Base-by-base conservation (phyloP, 345 rosid species). In the Eutrema yunnanense region DNA sequence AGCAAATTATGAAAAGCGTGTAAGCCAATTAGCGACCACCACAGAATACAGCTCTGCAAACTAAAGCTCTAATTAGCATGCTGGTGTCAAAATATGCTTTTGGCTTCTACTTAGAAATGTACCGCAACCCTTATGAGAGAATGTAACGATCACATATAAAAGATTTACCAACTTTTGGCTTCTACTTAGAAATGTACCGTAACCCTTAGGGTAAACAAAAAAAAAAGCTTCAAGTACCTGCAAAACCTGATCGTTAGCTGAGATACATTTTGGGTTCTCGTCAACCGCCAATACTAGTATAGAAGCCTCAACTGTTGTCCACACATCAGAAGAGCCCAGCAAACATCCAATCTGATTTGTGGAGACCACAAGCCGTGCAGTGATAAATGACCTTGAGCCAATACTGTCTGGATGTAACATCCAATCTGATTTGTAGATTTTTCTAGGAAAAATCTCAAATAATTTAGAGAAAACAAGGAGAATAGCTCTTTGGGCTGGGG, bases 401-500 rank as follows among this genome's bases (percentile, higher is more conserved):
- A 22, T 22, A 34, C 73, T 79, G 72, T 82, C 33, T 7, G 67
- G 62, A 22, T 22, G 22, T 22, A 22, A 22, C 22, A 22, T 22
- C 22, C 22, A 22, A 22, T 22, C 22, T 22, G 22, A 22, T 22
- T 22, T 22, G 22, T 22, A 22, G 41, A 81, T 84, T 14, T 73
- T 86, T 47, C 72, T 83, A 43, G 43, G 9, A 43, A 79, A 80
- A 81, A 76, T 84, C 47, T 84, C 95, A 11, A 79, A 64, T 16
- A 82, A 58, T 81, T 10, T 38, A 6, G 79, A 61, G 58, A 85
- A 86, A 73, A 90, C 88, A 86, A 84, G 90, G 44, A 79, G 75
- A 63, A 73, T 73, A 72, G 89, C 85, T 80, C 69, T 83, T 72
- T 88, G 92, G 60, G 90, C 85, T 9, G 89, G 83, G 6, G 92